Evolutionary conservation across 2,329 filamentous ascomycete genomes (phyloP).

Genomic region (Chaetomiaceae sp.): DNA sequence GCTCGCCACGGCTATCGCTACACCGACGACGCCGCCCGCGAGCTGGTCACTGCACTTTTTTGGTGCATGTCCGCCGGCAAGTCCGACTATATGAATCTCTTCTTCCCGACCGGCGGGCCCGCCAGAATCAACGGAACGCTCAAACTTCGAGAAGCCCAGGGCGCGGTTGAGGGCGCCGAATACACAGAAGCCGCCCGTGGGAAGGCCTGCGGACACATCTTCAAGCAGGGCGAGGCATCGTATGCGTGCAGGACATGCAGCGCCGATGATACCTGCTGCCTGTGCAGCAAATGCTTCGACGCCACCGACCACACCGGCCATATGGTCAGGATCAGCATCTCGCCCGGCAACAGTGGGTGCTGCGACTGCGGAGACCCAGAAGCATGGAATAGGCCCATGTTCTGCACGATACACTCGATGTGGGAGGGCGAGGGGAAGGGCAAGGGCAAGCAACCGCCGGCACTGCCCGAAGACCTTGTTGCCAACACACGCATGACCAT

Average conservation of each 20-base stretch:
- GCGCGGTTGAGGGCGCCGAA: conserved; percentile 88
- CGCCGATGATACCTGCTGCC: conserved; percentile 88
- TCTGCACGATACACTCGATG: conserved; percentile 89
- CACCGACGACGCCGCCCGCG: conserved; percentile 62
- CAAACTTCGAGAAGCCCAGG: conserved; percentile 83
- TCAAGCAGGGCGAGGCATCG: conserved; percentile 88
- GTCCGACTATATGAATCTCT: conserved; percentile 66
- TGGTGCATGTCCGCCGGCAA: conserved; percentile 76
- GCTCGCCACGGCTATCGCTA: conserved; percentile 71
- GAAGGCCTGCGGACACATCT: conserved; percentile 95
- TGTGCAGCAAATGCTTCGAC: conserved; percentile 93
- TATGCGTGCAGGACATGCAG: conserved; percentile 94
- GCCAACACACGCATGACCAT: conserved; percentile 81
- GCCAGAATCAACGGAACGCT: conserved; percentile 55
- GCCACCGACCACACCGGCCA: conserved; percentile 92
- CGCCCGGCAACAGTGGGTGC: conserved; percentile 87
- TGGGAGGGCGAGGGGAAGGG: conserved; percentile 51
- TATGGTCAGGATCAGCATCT: conserved; percentile 83
- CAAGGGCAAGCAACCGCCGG: conserved; percentile 55
- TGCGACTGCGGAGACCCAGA: conserved; percentile 97
- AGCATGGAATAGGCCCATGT: conserved; percentile 82
- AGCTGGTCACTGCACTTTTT: conserved; percentile 78
- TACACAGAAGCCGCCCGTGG: conserved; percentile 89
- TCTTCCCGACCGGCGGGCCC: conserved; percentile 76
- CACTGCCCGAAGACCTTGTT: conserved; percentile 69